A percentile compares a stretch with the other conserved stretches of the same genome.
Conservation (phyloP, 2,329 filamentous ascomycete genomes). For the Stagonosporopsis vannaccii region DNA sequence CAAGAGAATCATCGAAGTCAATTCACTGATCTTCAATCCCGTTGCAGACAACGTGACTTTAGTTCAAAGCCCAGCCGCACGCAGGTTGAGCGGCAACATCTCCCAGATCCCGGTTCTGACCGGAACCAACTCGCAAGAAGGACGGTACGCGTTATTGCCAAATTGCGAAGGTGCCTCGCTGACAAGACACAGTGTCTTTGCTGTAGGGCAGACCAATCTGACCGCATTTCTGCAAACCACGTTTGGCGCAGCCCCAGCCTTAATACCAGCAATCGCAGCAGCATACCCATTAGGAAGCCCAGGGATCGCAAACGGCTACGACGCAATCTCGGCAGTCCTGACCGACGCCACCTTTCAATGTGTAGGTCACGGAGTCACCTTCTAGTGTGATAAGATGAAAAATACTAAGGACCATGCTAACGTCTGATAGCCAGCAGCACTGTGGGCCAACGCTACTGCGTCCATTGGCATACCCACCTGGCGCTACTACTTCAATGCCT, state of each 20-base stretch:
- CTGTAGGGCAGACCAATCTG: conserved; percentile 25
- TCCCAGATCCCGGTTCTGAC: conserved; percentile 35
- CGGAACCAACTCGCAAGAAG: conserved; percentile 39
- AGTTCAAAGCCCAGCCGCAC: conserved; percentile 24
- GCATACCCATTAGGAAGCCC: conserved; percentile 31
- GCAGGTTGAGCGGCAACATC: conserved; percentile 31
- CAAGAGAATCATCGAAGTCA: conserved; percentile 27
- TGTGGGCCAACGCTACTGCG: conserved; percentile 35
- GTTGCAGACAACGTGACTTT: conserved; percentile 34
- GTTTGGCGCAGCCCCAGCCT: conserved; percentile 17
- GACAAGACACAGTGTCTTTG: conserved; percentile 23
- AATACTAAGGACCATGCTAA: background rate
- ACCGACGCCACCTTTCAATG: conserved; percentile 32
- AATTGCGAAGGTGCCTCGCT: background rate
- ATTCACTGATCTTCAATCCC: conserved; percentile 29
- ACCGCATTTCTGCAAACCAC: conserved; percentile 27
- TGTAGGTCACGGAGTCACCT: background rate
- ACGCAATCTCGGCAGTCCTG: conserved; percentile 26
- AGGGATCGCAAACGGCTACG: conserved; percentile 25
- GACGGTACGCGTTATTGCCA: conserved; percentile 12
- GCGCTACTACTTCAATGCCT: conserved; percentile 43
- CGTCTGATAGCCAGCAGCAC: conserved; percentile 18
- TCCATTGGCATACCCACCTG: conserved; percentile 32
- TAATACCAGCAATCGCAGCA: conserved; percentile 26
- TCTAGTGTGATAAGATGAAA: too few species aligned